Percentiles rank a stretch among this genome's conserved stretches.
These are phyloP conservation scores for Lachancea dasiensis DNA, from an alignment of 805 yeast species.

Conservation along the genomic window DNA sequence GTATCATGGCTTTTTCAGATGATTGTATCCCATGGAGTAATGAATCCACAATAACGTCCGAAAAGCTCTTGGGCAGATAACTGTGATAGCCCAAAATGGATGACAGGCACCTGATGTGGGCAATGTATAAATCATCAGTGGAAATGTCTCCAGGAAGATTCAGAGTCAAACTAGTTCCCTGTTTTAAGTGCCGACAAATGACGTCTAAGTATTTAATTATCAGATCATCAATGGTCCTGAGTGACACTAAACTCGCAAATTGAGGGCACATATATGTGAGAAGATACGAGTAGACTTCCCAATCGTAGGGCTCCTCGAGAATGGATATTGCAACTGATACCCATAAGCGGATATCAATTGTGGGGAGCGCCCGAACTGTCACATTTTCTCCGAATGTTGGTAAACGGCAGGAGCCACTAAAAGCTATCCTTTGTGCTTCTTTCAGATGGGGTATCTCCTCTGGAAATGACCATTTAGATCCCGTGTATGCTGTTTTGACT, in stretches of 20 bases:
- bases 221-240: slow-evolving; percentile 37
- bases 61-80: slow-evolving; percentile 47
- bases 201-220: slow-evolving; percentile 39
- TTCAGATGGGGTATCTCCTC: slow-evolving; percentile 38
- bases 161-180: slow-evolving; percentile 41
- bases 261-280: slow-evolving; percentile 70
- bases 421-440: slow-evolving; percentile 1
- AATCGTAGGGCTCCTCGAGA: slow-evolving; percentile 48
- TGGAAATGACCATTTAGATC: slow-evolving; percentile 53
- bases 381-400: slow-evolving; percentile 13
- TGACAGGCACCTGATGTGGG: slow-evolving; percentile 55
- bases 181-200: slow-evolving; percentile 54
- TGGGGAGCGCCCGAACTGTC: slow-evolving; percentile 10
- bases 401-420: neutral
- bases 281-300: slow-evolving; percentile 66
- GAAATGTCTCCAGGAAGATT: slow-evolving; percentile 40
- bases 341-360: slow-evolving; percentile 25
- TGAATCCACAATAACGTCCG: slow-evolving; percentile 57
- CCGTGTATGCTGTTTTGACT: slow-evolving; percentile 21
- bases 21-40: slow-evolving; percentile 53
- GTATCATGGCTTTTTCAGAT: slow-evolving; percentile 74
- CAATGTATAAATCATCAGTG: slow-evolving; percentile 61
- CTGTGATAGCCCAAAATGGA: slow-evolving; percentile 56
- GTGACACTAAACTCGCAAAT: slow-evolving; percentile 50
- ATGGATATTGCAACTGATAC: slow-evolving; percentile 46